Evolutionary conservation across 148 eudicot species (phyloP), one percentile per base, ranked within the genome.

Genomic region (Chenopodium formosanum): DNA sequence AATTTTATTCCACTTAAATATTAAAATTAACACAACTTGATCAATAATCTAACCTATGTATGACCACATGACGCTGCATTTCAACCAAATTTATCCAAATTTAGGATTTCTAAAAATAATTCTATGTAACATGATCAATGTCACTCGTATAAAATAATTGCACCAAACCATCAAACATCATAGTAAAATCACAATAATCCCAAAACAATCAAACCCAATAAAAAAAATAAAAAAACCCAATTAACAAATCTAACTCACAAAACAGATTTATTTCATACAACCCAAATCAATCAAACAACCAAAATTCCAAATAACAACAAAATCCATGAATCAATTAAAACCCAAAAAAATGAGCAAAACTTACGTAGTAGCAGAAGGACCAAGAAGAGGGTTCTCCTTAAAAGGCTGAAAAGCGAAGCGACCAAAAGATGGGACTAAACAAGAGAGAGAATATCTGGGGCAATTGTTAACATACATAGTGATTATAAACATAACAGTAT

Each of bases 361-460:
- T 85, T 89, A 94, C 98, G 98, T 85, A 46, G 89, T 32, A 64
- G 98, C 84, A n/a, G 97, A 91, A 63, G 98, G 98, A 13, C 98
- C 98, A 3, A 94, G 95, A 44, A 94, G 92, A 66, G 92, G 94
- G 69, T 94, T 94, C 76, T 94, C 93, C 81, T 90, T 93, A 17
- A 90, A 88, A 69, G 98, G 95, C 85, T 94, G 95, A 81, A 94
- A 94, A 29, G 98, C 88, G 77, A 95, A 90, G 64, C 96, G 88
- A 17, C 93, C 92, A 16, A 95, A 80, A 73, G 85, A 88, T 25
- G 86, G 65, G 11, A 86, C 90, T 31, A 90, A 31, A 44, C 98
- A 95, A 9, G 92, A 87, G 6, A 83, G 78, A 0, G 94, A 83
- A 82, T 92, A 77, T 62, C 89, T 87, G 48, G 97, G 96, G 50